These are phyloP conservation scores for Tephrocybe sp. DNA, from an alignment of 768 basidiomycete species.

Conservation along the genomic window DNA sequence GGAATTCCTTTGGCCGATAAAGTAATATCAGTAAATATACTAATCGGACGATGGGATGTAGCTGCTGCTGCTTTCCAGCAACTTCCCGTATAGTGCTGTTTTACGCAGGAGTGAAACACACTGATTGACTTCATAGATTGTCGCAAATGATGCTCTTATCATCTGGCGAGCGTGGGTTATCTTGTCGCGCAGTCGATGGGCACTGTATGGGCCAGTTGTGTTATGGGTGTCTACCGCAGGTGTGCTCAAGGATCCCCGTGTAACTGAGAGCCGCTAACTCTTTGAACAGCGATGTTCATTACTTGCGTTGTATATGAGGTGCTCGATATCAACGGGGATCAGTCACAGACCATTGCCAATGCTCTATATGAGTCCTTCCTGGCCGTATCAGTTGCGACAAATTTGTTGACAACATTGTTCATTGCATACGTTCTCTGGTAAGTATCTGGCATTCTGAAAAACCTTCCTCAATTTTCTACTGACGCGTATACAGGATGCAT, in stretches of 20 bases:
- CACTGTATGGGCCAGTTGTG: not conserved
- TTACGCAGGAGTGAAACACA: no score
- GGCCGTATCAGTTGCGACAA: not conserved
- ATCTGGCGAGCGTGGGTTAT: not conserved
- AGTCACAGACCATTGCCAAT: not conserved
- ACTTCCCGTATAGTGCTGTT: no score
- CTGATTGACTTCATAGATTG: no score
- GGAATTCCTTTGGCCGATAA: no score
- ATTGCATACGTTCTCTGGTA: not conserved
- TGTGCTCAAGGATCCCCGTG: not conserved
- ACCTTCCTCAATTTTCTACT: not conserved
- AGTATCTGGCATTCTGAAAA: not conserved
- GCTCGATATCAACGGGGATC: not conserved
- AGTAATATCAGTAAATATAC: no score
- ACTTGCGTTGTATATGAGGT: not conserved
- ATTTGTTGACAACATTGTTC: not conserved
- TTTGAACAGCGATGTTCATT: not conserved
- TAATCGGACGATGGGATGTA: no score
- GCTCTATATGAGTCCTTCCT: not conserved
- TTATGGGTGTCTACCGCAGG: not conserved
- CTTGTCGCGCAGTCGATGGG: not conserved
- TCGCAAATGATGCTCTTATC: not conserved
- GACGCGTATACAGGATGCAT: not conserved
- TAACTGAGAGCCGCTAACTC: not conserved
- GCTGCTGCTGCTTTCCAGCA: no score